Conservation (phyloP, 2,329 filamentous ascomycete species). For the Coniochaeta sp. region DNA sequence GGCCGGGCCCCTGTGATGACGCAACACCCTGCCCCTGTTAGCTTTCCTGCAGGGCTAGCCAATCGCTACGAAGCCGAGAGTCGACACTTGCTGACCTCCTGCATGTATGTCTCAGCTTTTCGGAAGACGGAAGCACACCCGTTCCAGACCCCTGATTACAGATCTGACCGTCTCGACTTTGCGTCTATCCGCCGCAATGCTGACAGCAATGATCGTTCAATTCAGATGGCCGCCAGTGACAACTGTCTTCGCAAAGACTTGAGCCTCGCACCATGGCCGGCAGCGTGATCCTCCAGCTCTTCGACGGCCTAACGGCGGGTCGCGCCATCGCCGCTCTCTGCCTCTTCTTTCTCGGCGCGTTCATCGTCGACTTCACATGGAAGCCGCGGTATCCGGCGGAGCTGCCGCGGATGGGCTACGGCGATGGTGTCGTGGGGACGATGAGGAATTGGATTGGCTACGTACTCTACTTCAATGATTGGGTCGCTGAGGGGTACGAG, state of each 20-base stretch:
- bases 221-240: not conserved
- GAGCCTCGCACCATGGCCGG: not conserved
- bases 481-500: constrained; percentile 34
- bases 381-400: constrained; percentile 30
- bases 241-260: not conserved
- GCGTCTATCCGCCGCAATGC: not conserved
- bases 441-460: constrained; percentile 32
- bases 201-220: not conserved
- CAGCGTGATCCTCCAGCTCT: constrained; percentile 15
- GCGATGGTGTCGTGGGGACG: constrained; percentile 25
- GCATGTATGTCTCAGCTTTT: constrained; percentile 2
- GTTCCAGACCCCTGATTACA: not conserved
- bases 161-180: not conserved
- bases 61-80: not conserved
- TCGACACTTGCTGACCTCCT: not conserved
- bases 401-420: constrained; percentile 33
- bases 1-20: not conserved
- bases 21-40: not conserved
- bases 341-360: constrained; percentile 27
- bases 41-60: not conserved
- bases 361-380: constrained; percentile 29
- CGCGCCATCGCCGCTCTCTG: constrained; percentile 19
- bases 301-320: constrained; percentile 21
- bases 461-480: constrained; percentile 26
- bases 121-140: not conserved